Conservation (phyloP, 129 eudicot genomes). For the Erigeron canadensis region DNA sequence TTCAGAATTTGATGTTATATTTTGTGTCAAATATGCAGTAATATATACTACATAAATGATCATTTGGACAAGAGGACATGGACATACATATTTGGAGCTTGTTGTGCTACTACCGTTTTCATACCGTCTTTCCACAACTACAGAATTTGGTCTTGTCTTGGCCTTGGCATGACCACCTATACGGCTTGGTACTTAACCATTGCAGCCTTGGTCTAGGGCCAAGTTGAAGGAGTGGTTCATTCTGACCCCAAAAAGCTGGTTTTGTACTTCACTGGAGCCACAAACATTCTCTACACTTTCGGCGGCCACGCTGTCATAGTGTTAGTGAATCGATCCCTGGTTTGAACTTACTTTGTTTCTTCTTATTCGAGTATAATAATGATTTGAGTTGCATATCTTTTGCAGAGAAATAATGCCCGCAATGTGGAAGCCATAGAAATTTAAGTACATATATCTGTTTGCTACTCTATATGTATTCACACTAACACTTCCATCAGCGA, state of each 20-base stretch:
- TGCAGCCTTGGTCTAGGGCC: slow-evolving; percentile 69
- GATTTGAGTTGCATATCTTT: not conserved
- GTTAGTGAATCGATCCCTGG: too few species aligned
- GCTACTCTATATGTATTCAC: slow-evolving; percentile 77
- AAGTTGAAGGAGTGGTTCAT: slow-evolving; percentile 67
- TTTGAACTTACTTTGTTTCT: too few species aligned
- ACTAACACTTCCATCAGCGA: slow-evolving; percentile 65
- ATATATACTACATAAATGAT: slow-evolving; percentile 74
- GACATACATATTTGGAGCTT: slow-evolving; percentile 79
- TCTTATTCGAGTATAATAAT: too few species aligned
- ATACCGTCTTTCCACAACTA: slow-evolving; percentile 71
- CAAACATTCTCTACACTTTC: slow-evolving; percentile 70
- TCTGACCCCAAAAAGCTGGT: slow-evolving; percentile 57
- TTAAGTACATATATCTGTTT: slow-evolving; percentile 60
- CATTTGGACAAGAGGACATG: slow-evolving; percentile 73
- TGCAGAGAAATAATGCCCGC: slow-evolving; percentile 75
- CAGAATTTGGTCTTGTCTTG: slow-evolving; percentile 75
- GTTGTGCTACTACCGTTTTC: slow-evolving; percentile 77
- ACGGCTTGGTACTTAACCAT: slow-evolving; percentile 75
- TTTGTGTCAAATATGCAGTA: slow-evolving; percentile 54
- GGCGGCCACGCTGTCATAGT: slow-evolving; percentile 88
- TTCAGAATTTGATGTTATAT: not conserved
- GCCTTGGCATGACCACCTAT: slow-evolving; percentile 78
- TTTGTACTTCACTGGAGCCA: slow-evolving; percentile 71
- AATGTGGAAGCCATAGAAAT: slow-evolving; percentile 73